Base-by-base conservation (phyloP, 192 early-diverging fungal species). In the Rhizophagus prolifer region DNA sequence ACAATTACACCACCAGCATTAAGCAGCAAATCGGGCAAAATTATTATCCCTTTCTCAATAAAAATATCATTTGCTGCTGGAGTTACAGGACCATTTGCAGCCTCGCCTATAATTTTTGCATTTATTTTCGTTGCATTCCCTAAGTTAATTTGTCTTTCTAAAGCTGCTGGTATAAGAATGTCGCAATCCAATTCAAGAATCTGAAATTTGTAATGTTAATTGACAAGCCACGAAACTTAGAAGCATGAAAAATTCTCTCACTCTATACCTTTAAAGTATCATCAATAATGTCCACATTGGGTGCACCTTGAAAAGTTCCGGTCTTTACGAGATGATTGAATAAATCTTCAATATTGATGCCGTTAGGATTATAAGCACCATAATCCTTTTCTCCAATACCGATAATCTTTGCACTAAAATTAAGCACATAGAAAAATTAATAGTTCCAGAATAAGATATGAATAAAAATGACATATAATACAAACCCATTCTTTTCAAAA, bases 1-100 rank as follows among this genome's bases (percentile, higher is more conserved):
- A 94, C 93, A 41, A 91, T 93, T 16, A 95, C 93, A 72, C 93
- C 93, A 74, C 93, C 93, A 54, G 93, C 91, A 75, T 95, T 95
- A 73, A 93, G 81, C 75, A 93, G 75, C 64, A 94, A 83, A 74
- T 95, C 93, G 34, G 93, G 93, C 26, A 95, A 83, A 54, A 95
- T 86, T 4, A 88, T 81, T 38, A 83, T 85, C 62, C 91, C 91
- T 70, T 86, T 85, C 28, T 80, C 76, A 54, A 85, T 86, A 59
- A 94, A 82, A 23, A 87, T 84, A 21, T 92, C 89, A 78, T 94
- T 90, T 31, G 89, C 93, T 46, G 70, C 91, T 21, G 92, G 92
- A 0, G 93, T 94, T 13, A 92, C 83, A 4, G 93, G 93, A 10
- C 93, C 92, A 79, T 94, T 94, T 72, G 93, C 93, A 14, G 90